A percentile compares a stretch with the other conserved stretches of the same genome.
phyloP scores from a whole-genome alignment of 805 yeast genomes.

The Kuraishia borneana region DNA sequence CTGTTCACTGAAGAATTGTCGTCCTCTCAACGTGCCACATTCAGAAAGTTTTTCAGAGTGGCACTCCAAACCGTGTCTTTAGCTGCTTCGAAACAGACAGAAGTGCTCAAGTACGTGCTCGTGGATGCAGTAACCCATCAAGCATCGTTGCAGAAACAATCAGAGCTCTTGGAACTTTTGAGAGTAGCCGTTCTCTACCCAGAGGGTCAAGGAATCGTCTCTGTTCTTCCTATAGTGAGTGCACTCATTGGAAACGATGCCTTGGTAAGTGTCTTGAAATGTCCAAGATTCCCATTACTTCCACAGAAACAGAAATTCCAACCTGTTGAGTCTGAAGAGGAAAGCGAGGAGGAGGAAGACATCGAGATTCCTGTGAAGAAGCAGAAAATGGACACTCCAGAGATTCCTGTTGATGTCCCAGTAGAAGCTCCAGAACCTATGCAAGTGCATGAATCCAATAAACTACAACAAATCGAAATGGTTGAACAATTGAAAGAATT shows the following conservation, averaged over 20 bases:
- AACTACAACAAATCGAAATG: no score
- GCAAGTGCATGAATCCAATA: no score
- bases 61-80: conserved; percentile 38
- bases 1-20: conserved; percentile 37
- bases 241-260: conserved; percentile 33
- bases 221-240: conserved; percentile 63
- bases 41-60: conserved; percentile 35
- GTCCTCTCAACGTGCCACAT: conserved; percentile 16
- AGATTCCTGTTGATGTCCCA: conserved; percentile 5
- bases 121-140: conserved; percentile 22
- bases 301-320: conserved; percentile 7
- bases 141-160: conserved; percentile 2
- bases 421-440: conserved; percentile 7
- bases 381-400: conserved; percentile 1
- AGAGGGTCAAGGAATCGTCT: conserved; percentile 42
- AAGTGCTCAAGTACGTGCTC: conserved; percentile 37
- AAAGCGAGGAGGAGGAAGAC: conserved; percentile 6
- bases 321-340: conserved; percentile 7
- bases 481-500: no score
- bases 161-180: conserved; percentile 32
- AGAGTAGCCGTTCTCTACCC: conserved; percentile 58
- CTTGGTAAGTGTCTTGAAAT: conserved; percentile 46
- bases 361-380: neutral
- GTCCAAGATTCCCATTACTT: conserved; percentile 64
- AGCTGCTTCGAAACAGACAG: conserved; percentile 53